Percentiles rank a stretch among this genome's conserved stretches.
These are phyloP conservation scores for Coniella vitis DNA, from an alignment of 2,329 filamentous ascomycete species.

Conservation along the genomic window DNA sequence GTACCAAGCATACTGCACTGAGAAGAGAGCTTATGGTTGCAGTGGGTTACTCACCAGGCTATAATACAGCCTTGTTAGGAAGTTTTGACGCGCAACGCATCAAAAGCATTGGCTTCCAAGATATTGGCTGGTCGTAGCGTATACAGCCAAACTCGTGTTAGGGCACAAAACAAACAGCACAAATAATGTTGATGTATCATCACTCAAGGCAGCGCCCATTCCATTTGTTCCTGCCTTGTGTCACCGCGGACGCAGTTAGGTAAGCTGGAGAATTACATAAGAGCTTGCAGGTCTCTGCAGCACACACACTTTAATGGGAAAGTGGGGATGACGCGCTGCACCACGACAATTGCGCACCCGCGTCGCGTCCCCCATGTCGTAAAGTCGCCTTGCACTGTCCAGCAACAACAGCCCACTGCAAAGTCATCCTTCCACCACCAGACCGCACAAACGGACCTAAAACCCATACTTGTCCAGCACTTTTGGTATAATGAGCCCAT, in stretches of 20 bases:
- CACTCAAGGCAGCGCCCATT: too few relatives aligned
- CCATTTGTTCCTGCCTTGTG: too few relatives aligned
- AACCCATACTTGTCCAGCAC: not conserved
- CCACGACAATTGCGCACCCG: not conserved
- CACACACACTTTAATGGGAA: not conserved
- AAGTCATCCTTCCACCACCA: not conserved
- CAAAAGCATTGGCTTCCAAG: too few relatives aligned
- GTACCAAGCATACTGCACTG: too few relatives aligned
- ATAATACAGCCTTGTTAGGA: too few relatives aligned
- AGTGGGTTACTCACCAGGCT: too few relatives aligned
- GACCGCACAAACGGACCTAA: not conserved
- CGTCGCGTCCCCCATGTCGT: conserved; percentile 1
- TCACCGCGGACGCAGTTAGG: not conserved
- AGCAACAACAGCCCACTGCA: not conserved
- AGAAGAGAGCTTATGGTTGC: too few relatives aligned
- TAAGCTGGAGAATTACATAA: not conserved
- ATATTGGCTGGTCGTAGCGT: too few relatives aligned
- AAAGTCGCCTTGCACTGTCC: not conserved
- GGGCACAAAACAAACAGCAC: too few relatives aligned
- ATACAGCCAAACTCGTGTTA: too few relatives aligned
- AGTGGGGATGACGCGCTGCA: not conserved
- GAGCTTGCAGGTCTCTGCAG: not conserved
- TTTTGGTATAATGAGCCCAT: not conserved
- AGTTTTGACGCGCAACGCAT: too few relatives aligned
- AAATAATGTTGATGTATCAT: too few relatives aligned